Percentiles rank a stretch among this genome's conserved stretches.
These are phyloP conservation scores for Bertia moriformis DNA, from an alignment of 2,329 filamentous ascomycete genomes.

Conservation along the genomic window DNA sequence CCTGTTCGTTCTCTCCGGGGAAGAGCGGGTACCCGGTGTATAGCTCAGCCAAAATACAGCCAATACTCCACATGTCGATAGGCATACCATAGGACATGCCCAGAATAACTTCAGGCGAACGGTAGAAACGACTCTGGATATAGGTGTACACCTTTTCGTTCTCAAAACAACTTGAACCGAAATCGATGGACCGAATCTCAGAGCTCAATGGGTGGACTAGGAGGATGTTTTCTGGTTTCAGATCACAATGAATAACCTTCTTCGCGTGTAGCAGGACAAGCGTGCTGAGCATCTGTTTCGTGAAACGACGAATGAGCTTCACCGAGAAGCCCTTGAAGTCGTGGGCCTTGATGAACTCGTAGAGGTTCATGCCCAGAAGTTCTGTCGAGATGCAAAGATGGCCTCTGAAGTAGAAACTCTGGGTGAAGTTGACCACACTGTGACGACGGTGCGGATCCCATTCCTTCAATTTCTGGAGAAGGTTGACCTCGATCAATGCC, in stretches of 20 bases:
- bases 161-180: constrained; percentile 93
- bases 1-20: constrained; percentile 95
- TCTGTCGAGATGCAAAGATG: constrained; percentile 98
- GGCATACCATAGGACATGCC: constrained; percentile 96
- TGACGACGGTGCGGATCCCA: constrained; percentile 93
- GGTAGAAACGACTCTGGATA: constrained; percentile 96
- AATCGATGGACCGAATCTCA: constrained; percentile 97
- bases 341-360: constrained; percentile 96
- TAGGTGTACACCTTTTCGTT: constrained; percentile 99
- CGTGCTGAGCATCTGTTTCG: constrained; percentile 85
- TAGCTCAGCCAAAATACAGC: constrained; percentile 91
- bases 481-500: constrained; percentile 94
- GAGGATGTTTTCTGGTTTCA: constrained; percentile 95
- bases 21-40: constrained; percentile 96
- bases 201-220: constrained; percentile 88
- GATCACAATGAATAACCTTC: constrained; percentile 92
- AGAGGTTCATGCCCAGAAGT: constrained; percentile 94
- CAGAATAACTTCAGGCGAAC: constrained; percentile 91
- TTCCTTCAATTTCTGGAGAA: constrained; percentile 89
- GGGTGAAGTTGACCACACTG: constrained; percentile 93
- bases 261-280: constrained; percentile 74
- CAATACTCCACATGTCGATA: constrained; percentile 98
- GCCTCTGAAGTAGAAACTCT: constrained; percentile 96
- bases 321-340: constrained; percentile 89
- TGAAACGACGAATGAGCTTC: constrained; percentile 84